Evolutionary conservation across 257 asterid species (phyloP), one percentile per base, ranked within the genome.

Genomic region (Scutellaria baicalensis): DNA sequence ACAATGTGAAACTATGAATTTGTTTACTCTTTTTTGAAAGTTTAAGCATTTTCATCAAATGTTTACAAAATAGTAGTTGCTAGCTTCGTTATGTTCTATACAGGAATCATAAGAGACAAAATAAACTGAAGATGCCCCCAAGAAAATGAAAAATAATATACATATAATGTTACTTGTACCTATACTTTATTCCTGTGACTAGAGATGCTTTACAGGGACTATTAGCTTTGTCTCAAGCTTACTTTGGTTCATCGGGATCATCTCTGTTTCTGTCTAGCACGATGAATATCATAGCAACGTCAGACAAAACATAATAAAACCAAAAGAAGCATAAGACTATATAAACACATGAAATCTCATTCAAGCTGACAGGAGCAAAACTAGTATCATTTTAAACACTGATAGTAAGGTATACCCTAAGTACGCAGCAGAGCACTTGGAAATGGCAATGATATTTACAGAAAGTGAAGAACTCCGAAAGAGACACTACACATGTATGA

Each of bases 241-340:
- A 57, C 78, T 63, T 36, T 44, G 58, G 43, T 0, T 23, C 80
- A 54, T 80, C 21, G 74, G 54, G 54, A 66, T 42, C 77, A 75
- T 78, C 75, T 56, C 23, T 43, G n/a, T 16, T 18, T 2, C 38
- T 59, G 80, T 75, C 52, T 69, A 14, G 5, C 14, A 69, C 47
- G 18, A 27, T 49, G 72, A 4, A 59, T 44, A 14, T 54, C 38
- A 18, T 52, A 54, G 40, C 61, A 72, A 31, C 59, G 56, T 20
- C 52, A 31, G 60, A 72, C 51, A 67, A 67, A 54, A 61, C 59
- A 67, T 54, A 61, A 45, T 55, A 42, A 51, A 47, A 27, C 72
- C 81, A 67, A 68, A 77, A 54, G 59, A 60, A 38, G 75, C 44
- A 61, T 9, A 77, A 17, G 27, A 23, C 45, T 72, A 77, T 77